Conservation (phyloP, 2,329 filamentous ascomycete genomes). For the Alternaria brassicicola region DNA sequence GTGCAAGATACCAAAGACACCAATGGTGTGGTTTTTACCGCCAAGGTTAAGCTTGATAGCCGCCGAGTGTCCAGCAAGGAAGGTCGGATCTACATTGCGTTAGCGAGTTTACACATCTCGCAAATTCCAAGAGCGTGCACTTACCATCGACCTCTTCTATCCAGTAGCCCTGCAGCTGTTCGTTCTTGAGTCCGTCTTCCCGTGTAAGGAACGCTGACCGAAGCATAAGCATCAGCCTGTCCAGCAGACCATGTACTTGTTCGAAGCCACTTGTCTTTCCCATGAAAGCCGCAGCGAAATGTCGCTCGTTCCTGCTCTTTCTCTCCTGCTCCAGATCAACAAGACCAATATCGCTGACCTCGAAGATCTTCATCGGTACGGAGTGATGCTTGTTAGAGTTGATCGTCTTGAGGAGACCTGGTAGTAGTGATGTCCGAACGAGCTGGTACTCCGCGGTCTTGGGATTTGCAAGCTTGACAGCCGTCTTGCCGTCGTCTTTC, state of each 20-base stretch:
- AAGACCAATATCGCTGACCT: conserved; percentile 88
- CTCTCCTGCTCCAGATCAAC: conserved; percentile 84
- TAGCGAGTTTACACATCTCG: conserved; percentile 1
- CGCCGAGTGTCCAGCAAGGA: conserved; percentile 88
- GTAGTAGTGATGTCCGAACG: conserved; percentile 83
- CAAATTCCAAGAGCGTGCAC: conserved; percentile 23
- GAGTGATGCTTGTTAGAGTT: conserved; percentile 89
- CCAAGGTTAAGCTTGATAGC: conserved; percentile 77
- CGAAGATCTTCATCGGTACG: conserved; percentile 90
- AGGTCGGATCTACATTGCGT: conserved; percentile 70
- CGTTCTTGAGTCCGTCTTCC: conserved; percentile 67
- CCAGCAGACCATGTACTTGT: conserved; percentile 89
- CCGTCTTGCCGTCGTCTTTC: conserved; percentile 81
- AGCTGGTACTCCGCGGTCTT: conserved; percentile 95
- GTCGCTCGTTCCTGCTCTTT: conserved; percentile 86
- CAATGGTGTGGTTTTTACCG: conserved; percentile 78
- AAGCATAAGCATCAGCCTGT: conserved; percentile 91
- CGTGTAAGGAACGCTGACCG: conserved; percentile 78
- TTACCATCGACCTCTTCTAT: conserved; percentile 85
- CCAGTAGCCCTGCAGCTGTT: conserved; percentile 78
- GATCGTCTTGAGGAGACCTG: conserved; percentile 90
- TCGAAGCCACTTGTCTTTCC: conserved; percentile 95
- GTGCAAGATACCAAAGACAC: conserved; percentile 92
- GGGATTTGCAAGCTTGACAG: conserved; percentile 85
- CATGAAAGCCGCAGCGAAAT: conserved; percentile 95